Base-by-base conservation (phyloP, 352 stramenopile species). In the Pythium periplocum region DNA sequence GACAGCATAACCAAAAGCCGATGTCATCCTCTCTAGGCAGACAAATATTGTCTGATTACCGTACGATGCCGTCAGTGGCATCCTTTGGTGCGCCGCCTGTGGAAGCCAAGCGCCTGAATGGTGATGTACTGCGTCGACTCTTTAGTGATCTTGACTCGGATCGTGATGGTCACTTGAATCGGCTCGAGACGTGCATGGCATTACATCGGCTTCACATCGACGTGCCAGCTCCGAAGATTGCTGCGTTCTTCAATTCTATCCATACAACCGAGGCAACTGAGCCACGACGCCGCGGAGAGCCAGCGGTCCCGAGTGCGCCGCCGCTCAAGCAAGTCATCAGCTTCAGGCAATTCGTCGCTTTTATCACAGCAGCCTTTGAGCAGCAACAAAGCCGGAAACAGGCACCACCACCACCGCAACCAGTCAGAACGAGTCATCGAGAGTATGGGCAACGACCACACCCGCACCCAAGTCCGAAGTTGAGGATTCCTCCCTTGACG, bases 261-360 rank as follows among this genome's bases (percentile, higher is more conserved):
- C 51, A 83, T 17, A 33, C 3, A 37, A 40, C 2, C 45, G 6
- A 32, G 45, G n/a, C n/a, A 1, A 53, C 2, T 17, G 4, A n/a
- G 26, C n/a, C 6, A 31, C 38, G 1, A 37, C 34, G 33, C 43
- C 1, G n/a, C 51, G 45, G 44, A 42, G 31, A 33, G 32, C 34
- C 45, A 49, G 30, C 4, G 53, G 44, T 49, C 7, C 45, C 33
- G 32, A 48, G 31, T 39, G 44, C 56, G 38, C 51, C 63, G 30
- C 73, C 75, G 0, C 58, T 86, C 35, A 68, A 71, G 4, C 73
- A 90, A 53, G 57, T 87, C 45, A 91, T 91, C 45, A 89, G 67
- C 57, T 91, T 82, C 62, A 86, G 84, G 48, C 75, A 87, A 51
- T 91, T 91, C 45, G 67, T 79, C 26, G 80, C 78, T 3, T 89